phyloP scores from a whole-genome alignment of 2,329 filamentous ascomycete species.

The Sclerotinia subarctica region DNA sequence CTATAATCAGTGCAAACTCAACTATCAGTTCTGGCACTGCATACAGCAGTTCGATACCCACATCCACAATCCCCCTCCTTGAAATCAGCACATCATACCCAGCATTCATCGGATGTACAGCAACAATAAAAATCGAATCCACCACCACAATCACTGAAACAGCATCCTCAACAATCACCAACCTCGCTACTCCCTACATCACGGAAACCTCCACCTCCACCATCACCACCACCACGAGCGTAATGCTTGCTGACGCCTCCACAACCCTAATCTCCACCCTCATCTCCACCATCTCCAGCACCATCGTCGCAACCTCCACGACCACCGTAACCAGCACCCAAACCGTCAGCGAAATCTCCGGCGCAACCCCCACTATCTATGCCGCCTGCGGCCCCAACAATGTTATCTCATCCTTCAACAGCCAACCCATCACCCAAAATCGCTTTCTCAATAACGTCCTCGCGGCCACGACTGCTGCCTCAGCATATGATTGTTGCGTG shows the following conservation, averaged over 20 bases:
- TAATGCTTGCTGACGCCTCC: background rate
- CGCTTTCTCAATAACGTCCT: background rate
- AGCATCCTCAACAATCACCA: background rate
- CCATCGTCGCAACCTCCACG: background rate
- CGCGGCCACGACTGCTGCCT: background rate
- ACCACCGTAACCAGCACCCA: background rate
- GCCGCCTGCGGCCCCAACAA: background rate
- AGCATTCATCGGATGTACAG: background rate
- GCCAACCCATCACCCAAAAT: background rate
- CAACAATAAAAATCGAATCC: background rate
- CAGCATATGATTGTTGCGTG: background rate
- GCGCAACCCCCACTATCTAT: background rate
- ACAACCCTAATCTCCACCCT: background rate
- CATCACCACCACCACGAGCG: background rate
- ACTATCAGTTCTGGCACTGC: background rate
- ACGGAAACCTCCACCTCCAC: slow-evolving; percentile 1
- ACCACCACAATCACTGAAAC: slow-evolving; percentile 1
- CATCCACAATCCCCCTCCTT: background rate
- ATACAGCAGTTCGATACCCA: background rate
- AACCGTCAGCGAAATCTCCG: background rate
- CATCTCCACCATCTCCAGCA: background rate
- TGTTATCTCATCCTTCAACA: background rate
- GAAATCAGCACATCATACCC: background rate
- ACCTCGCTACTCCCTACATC: background rate
- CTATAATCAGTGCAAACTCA: background rate